A percentile compares a stretch with the other conserved stretches of the same genome.
Evolutionary conservation across 2,329 filamentous ascomycete genomes (phyloP).

Genomic region (Penicillium thymicola): DNA sequence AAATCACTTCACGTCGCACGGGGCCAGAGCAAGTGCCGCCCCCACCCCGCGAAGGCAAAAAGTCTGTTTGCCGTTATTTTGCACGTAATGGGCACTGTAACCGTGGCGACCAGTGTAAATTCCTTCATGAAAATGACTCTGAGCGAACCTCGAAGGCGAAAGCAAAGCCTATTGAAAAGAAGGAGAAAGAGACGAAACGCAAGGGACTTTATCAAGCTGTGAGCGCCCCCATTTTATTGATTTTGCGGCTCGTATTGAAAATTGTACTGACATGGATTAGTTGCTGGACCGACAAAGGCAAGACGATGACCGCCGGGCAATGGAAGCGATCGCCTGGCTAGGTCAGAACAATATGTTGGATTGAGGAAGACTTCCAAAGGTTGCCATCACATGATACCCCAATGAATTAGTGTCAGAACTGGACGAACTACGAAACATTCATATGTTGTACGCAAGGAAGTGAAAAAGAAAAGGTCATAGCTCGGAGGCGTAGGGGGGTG

Average conservation of each 20-base stretch:
- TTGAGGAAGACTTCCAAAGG: neutral
- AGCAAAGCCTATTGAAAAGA: constrained; percentile 20
- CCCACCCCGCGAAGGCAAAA: constrained; percentile 35
- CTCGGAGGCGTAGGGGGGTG: constrained; percentile 1
- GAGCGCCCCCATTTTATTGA: constrained; percentile 17
- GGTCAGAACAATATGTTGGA: constrained; percentile 33
- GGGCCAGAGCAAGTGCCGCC: constrained; percentile 41
- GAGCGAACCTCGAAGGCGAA: constrained; percentile 30
- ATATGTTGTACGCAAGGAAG: neutral
- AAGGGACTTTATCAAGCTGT: constrained; percentile 46
- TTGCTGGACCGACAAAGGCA: constrained; percentile 44
- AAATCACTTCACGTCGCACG: constrained; percentile 40
- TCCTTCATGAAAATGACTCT: constrained; percentile 36
- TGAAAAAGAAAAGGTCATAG: neutral
- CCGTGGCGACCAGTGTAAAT: constrained; percentile 43
- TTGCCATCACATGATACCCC: constrained; percentile 2
- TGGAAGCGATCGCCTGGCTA: constrained; percentile 43
- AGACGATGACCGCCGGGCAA: constrained; percentile 41
- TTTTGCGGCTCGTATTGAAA: neutral
- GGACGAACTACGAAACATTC: neutral
- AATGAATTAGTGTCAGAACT: constrained; percentile 1
- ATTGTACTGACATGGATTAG: constrained; percentile 21
- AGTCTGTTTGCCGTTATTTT: constrained; percentile 41
- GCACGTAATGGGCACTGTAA: constrained; percentile 41
- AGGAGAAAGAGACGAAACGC: constrained; percentile 27